A percentile compares a stretch with the other conserved stretches of the same genome.
Evolutionary conservation across 768 basidiomycete genomes (phyloP).

Genomic region (Rubroboletus satanas): DNA sequence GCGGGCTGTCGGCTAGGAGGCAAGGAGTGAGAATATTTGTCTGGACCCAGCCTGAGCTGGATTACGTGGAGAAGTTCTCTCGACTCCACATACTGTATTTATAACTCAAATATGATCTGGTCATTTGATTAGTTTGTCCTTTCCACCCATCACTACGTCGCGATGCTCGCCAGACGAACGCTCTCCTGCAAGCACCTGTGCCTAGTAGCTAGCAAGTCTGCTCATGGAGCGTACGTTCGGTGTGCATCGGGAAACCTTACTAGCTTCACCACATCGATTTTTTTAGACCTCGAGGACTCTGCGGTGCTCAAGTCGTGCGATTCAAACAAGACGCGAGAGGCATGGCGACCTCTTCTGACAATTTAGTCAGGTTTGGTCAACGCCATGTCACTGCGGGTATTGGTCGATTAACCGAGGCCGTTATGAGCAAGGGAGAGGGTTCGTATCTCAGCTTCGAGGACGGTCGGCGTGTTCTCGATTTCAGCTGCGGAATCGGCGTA

Average conservation of each 20-base stretch:
- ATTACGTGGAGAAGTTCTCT: too few species aligned
- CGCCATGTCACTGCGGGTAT: slow-evolving; percentile 46
- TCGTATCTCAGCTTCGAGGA: slow-evolving; percentile 71
- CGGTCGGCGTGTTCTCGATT: slow-evolving; percentile 75
- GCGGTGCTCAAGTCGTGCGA: neutral
- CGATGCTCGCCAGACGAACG: slow-evolving; percentile 13
- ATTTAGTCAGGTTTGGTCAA: slow-evolving; percentile 36
- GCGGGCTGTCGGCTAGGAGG: neutral
- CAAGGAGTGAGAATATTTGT: neutral
- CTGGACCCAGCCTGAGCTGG: too few species aligned
- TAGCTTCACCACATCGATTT: neutral
- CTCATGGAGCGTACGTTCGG: slow-evolving; percentile 13
- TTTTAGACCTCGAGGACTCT: neutral
- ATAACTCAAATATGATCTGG: neutral
- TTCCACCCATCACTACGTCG: neutral
- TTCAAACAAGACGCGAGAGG: slow-evolving; percentile 6
- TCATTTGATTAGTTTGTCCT: neutral
- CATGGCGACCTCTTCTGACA: slow-evolving; percentile 22
- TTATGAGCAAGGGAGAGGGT: slow-evolving; percentile 67
- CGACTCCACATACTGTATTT: neutral
- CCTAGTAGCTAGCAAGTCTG: neutral
- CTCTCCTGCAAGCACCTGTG: neutral
- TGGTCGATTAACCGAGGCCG: slow-evolving; percentile 42
- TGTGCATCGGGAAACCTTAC: neutral
- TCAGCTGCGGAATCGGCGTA: slow-evolving; percentile 86